These are phyloP conservation scores for Plasmodium knowlesi DNA, from an alignment of 169 alveolate species.

Conservation along the genomic window DNA sequence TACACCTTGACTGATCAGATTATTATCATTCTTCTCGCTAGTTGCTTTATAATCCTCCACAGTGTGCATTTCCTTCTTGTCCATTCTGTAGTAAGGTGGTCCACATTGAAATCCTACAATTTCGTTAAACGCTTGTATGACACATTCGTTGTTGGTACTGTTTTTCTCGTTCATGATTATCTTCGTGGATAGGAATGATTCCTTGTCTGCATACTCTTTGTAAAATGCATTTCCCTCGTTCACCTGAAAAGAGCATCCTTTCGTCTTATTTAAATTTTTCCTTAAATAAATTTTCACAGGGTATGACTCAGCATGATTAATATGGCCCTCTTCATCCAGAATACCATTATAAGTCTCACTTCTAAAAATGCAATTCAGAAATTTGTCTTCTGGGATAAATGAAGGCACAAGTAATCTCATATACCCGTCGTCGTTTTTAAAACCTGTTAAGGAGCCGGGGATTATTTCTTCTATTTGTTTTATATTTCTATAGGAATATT, in stretches of 20 bases:
- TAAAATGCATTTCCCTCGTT: neutral
- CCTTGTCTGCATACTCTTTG: constrained; percentile 48
- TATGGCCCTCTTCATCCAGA: neutral
- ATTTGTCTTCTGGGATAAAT: constrained; percentile 25
- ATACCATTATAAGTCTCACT: neutral
- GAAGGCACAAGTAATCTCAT: constrained; percentile 8
- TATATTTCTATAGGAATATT: neutral
- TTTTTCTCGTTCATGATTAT: constrained; percentile 26
- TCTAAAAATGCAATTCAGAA: constrained; percentile 9
- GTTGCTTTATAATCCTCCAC: neutral
- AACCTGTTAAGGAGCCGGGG: constrained; percentile 31
- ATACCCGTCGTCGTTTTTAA: constrained; percentile 35
- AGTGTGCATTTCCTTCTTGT: neutral
- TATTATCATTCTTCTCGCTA: neutral
- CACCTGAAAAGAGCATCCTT: constrained; percentile 71
- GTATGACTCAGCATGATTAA: neutral
- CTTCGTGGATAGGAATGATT: constrained; percentile 22
- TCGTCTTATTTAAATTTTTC: constrained; percentile 28
- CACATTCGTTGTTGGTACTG: constrained; percentile 8
- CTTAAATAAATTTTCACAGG: constrained; percentile 41
- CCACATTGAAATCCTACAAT: constrained; percentile 71
- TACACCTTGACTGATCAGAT: neutral
- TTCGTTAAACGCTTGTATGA: constrained; percentile 31
- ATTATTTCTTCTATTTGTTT: constrained; percentile 29
- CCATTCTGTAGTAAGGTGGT: constrained; percentile 28